Conservation (phyloP, 2,329 filamentous ascomycete species). For the Hypoxylon sp. region DNA sequence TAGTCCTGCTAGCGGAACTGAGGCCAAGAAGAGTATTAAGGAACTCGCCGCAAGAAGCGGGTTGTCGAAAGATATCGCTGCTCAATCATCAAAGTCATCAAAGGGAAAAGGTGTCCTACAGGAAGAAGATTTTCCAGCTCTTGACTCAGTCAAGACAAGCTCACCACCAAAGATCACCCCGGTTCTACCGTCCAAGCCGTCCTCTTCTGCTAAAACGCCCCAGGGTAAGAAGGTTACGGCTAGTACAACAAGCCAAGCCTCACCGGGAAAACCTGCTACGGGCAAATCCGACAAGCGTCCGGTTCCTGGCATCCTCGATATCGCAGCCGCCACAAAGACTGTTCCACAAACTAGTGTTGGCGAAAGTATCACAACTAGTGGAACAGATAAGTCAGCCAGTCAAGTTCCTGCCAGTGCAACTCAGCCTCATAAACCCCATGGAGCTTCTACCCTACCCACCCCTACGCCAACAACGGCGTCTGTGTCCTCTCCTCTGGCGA, state of each 20-base stretch:
- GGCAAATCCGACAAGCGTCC: conserved; percentile 58
- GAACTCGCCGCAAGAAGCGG: conserved; percentile 63
- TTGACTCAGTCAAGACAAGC: conserved; percentile 63
- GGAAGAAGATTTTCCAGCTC: conserved; percentile 75
- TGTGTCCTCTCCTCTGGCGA: conserved; percentile 67
- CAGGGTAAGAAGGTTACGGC: conserved; percentile 51
- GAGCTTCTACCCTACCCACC: conserved; percentile 65
- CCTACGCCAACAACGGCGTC: conserved; percentile 63
- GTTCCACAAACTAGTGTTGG: conserved; percentile 43
- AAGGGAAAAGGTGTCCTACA: conserved; percentile 62
- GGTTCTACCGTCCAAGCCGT: conserved; percentile 53
- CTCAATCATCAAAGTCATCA: conserved; percentile 57
- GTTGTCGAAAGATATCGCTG: conserved; percentile 63
- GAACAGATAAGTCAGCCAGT: conserved; percentile 54
- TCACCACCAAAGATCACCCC: conserved; percentile 56
- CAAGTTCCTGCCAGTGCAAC: conserved; percentile 47
- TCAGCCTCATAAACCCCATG: conserved; percentile 57
- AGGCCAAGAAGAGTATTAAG: conserved; percentile 63
- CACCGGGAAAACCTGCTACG: conserved; percentile 50
- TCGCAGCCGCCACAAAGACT: conserved; percentile 64
- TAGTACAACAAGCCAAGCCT: conserved; percentile 47
- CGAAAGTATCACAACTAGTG: conserved; percentile 34
- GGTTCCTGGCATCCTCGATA: conserved; percentile 63
- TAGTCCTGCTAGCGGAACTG: conserved; percentile 37
- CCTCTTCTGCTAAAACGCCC: conserved; percentile 51